phyloP scores from a whole-genome alignment of 2,329 filamentous ascomycete genomes.

The Daldinia sp. region DNA sequence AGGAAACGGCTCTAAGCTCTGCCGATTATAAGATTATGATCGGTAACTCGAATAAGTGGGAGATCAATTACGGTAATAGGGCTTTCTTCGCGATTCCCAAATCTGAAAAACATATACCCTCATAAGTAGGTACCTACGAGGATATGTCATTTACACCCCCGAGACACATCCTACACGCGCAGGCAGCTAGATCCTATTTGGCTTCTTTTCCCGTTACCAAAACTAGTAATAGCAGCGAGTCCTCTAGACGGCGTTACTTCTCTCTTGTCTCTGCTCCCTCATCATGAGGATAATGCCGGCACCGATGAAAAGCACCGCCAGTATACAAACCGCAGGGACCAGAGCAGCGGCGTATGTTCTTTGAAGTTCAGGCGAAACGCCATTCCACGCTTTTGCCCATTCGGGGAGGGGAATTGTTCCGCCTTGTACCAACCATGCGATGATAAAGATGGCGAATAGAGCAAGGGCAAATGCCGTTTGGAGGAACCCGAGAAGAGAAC shows the following conservation, averaged over 20 bases:
- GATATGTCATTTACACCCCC: background rate
- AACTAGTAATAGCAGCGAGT: background rate
- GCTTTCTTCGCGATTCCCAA: background rate
- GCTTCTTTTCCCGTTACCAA: background rate
- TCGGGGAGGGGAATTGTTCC: constrained; percentile 23
- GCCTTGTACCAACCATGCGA: constrained; percentile 26
- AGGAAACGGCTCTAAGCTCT: background rate
- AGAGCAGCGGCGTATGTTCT: constrained; percentile 27
- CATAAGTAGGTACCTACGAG: background rate
- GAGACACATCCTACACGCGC: background rate
- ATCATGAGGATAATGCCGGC: constrained; percentile 23
- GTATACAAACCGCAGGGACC: constrained; percentile 21
- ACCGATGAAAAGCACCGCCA: constrained; percentile 22
- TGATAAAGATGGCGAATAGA: constrained; percentile 29
- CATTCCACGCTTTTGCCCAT: constrained; percentile 34
- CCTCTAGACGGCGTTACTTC: constrained; percentile 6
- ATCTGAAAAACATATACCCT: no score
- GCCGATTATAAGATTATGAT: background rate
- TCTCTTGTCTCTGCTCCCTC: constrained; percentile 15
- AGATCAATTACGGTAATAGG: background rate
- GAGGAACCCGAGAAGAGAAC: constrained; percentile 12
- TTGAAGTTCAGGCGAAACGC: constrained; percentile 16
- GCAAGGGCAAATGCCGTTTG: constrained; percentile 26
- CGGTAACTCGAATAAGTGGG: background rate
- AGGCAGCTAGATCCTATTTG: background rate